These are phyloP conservation scores for Nasturtium officinale DNA, from an alignment of 345 rosid species.

Conservation along the genomic window DNA sequence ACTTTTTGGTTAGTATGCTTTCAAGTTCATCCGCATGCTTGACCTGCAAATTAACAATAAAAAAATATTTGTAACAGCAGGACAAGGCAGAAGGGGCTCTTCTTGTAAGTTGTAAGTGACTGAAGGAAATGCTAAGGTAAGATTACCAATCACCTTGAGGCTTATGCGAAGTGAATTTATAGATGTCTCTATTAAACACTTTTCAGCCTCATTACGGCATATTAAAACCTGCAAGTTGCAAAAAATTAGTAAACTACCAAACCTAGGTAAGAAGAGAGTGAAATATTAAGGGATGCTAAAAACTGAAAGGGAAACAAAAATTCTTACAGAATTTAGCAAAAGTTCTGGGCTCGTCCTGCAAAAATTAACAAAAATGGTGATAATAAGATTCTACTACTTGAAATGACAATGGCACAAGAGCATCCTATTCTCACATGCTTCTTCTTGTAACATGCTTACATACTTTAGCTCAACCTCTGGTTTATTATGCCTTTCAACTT, in stretches of 20 bases:
- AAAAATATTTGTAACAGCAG: neutral
- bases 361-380: slow-evolving; percentile 32
- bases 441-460: slow-evolving; percentile 44
- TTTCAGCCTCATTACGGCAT: slow-evolving; percentile 94
- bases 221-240: slow-evolving; percentile 69
- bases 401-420: slow-evolving; percentile 21
- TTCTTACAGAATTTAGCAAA: slow-evolving; percentile 87
- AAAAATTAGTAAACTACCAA: slow-evolving; percentile 7
- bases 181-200: slow-evolving; percentile 93
- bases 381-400: slow-evolving; percentile 29
- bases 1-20: slow-evolving; percentile 87
- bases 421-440: slow-evolving; percentile 37
- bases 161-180: slow-evolving; percentile 94
- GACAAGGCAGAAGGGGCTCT: neutral
- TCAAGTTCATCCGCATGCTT: slow-evolving; percentile 98
- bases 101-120: neutral
- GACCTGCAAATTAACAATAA: slow-evolving; percentile 52
- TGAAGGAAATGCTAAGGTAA: slow-evolving; percentile 6
- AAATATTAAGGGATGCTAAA: slow-evolving; percentile 12
- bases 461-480: slow-evolving; percentile 99
- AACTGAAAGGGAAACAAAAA: slow-evolving; percentile 19
- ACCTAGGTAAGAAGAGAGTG: slow-evolving; percentile 7
- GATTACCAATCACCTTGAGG: slow-evolving; percentile 68
- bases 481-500: slow-evolving; percentile 99
- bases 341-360: slow-evolving; percentile 96